Evolutionary conservation across 1,139 yeast genomes (phyloP), one percentile per base, ranked within the genome.

Genomic region (Debaryomyces robertsiae): DNA sequence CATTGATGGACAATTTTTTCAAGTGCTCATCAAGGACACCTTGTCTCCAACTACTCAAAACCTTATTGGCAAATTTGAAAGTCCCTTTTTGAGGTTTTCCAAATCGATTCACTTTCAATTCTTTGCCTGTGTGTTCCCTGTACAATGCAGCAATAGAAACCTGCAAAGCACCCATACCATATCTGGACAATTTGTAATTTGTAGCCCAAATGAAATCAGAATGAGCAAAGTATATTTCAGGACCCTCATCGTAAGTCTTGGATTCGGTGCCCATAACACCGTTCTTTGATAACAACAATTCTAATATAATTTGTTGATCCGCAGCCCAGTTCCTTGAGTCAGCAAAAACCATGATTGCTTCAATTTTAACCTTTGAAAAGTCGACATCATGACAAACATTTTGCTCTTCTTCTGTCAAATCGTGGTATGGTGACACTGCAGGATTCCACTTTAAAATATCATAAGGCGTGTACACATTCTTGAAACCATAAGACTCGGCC

Each of bases 141-240:
- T 80, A 86, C 40, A 86, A 69, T 0, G 94, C 95, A 40, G 91
- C 90, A 58, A 84, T 82, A 11, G 93, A 83, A 36, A 86, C 91
- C 61, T 84, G 94, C 52, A 86, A 71, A 2, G 95, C 95, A 48
- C 95, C 95, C 94, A 86, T 86, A 48, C 95, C 95, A 59, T 86
- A 85, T 61, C 95, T 73, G 18, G 87, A 81, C 46, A 85, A 73
- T 51, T 79, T 82, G 58, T 86, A 86, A 60, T 86, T 84, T 13
- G 95, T 87, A 10, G 95, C 89, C 95, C 95, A 86, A 44, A 86
- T 86, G 55, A 86, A 84, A 63, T 86, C 95, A 19, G 91, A 84
- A 61, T 87, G 95, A 24, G 95, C 94, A 70, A 86, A 87, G 65
- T 83, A 87, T 46, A 87, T 80, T 42, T 80, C 79, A 16, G 94